Conservation (phyloP, 1,284 basidiomycete species). For the Papiliotrema laurentii region DNA sequence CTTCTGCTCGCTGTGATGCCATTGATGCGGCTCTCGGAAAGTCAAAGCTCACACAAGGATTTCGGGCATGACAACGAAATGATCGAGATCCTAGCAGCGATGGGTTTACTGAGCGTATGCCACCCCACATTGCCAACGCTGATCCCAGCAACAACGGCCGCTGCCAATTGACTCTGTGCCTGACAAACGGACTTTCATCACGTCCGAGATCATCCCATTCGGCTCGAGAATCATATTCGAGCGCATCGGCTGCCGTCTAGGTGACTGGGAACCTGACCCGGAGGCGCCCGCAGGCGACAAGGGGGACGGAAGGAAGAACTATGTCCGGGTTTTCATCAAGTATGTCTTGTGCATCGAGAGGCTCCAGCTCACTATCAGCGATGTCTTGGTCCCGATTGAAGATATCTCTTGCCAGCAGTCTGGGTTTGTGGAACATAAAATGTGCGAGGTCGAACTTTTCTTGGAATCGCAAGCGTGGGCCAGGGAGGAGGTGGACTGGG, state of each 20-base stretch:
- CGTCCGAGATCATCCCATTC: conserved; percentile 37
- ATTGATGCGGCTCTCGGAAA: conserved; percentile 40
- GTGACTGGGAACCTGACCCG: conserved; percentile 29
- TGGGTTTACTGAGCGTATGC: conserved; percentile 73
- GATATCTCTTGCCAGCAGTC: conserved; percentile 56
- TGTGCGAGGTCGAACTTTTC: conserved; percentile 65
- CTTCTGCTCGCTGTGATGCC: no score
- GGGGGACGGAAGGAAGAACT: conserved; percentile 26
- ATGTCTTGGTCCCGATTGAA: conserved; percentile 21
- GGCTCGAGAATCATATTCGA: conserved; percentile 38
- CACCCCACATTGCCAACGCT: no score
- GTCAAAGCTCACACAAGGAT: conserved; percentile 58
- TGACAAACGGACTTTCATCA: conserved; percentile 24
- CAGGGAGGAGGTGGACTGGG: conserved; percentile 56
- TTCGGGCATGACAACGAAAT: conserved; percentile 80
- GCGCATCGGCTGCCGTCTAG: conserved; percentile 32
- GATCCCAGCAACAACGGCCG: conserved; percentile 29
- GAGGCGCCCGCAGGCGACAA: conserved; percentile 5
- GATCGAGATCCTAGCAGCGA: conserved; percentile 66
- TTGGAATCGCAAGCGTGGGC: conserved; percentile 67
- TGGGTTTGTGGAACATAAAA: conserved; percentile 54
- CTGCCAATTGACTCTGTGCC: conserved; percentile 17
- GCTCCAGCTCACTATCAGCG: conserved; percentile 14
- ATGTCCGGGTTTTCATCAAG: conserved; percentile 42
- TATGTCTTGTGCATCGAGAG: conserved; percentile 17